phyloP scores from a whole-genome alignment of 805 yeast species.

The Pichia occidentalis region DNA sequence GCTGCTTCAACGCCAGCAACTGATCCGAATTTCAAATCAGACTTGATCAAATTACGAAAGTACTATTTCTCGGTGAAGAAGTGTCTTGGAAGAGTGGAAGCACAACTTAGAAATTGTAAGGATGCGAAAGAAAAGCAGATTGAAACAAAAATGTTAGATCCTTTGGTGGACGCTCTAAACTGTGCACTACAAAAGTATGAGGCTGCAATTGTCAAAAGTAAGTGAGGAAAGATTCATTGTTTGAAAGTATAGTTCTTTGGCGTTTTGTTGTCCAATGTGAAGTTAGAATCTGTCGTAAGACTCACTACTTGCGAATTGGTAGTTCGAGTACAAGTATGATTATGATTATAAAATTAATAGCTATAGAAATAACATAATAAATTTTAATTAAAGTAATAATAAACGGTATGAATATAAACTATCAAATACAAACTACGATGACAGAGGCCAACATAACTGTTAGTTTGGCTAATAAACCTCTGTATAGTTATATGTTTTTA shows the following conservation, averaged over 20 bases:
- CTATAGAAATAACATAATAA: not conserved
- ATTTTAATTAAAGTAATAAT: not conserved
- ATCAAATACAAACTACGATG: not conserved
- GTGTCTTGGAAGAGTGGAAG: slow-evolving; percentile 39
- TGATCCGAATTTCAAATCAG: slow-evolving; percentile 27
- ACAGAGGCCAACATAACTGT: too few species aligned
- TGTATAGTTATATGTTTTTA: slow-evolving; percentile 4
- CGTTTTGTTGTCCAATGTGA: too few species aligned
- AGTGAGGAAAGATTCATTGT: too few species aligned
- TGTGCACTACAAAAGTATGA: slow-evolving; percentile 44
- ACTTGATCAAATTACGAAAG: slow-evolving; percentile 33
- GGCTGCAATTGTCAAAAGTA: slow-evolving; percentile 29
- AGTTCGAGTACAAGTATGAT: too few species aligned
- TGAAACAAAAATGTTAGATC: slow-evolving; percentile 30
- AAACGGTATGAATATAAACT: too few species aligned
- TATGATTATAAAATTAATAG: too few species aligned
- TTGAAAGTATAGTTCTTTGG: too few species aligned
- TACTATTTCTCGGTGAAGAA: slow-evolving; percentile 44
- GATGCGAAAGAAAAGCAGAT: slow-evolving; percentile 14
- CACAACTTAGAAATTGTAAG: slow-evolving; percentile 19
- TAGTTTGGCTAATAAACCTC: not conserved
- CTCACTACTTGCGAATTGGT: too few species aligned
- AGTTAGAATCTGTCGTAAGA: too few species aligned
- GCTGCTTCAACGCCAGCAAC: slow-evolving; percentile 25
- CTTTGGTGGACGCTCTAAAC: slow-evolving; percentile 38